phyloP scores from a whole-genome alignment of 176 grass and related monocot species.

The Echinochloa phyllopogon region DNA sequence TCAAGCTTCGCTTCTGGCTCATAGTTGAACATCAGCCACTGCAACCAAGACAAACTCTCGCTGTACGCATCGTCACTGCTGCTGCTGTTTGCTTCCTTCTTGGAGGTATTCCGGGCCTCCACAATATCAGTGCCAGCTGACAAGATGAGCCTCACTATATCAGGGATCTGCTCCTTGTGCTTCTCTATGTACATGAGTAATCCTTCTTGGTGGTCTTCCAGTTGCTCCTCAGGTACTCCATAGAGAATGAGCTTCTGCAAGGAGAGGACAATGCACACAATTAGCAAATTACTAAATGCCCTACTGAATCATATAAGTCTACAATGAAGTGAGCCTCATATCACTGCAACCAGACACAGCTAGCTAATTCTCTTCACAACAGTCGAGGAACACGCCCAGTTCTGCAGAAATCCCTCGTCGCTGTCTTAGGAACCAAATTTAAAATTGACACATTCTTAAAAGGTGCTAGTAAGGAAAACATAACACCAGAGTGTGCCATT shows the following conservation, averaged over 20 bases:
- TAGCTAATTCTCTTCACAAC: not conserved
- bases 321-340: not conserved
- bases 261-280: not conserved
- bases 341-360: not conserved
- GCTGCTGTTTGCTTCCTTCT: slow-evolving; percentile 32
- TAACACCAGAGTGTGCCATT: not conserved
- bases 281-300: slow-evolving; percentile 12
- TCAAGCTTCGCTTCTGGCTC: slow-evolving; percentile 60
- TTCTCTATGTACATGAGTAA: slow-evolving; percentile 52
- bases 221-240: slow-evolving; percentile 62
- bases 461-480: not conserved
- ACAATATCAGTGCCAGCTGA: slow-evolving; percentile 50
- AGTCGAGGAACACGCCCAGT: not conserved
- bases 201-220: slow-evolving; percentile 55
- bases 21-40: slow-evolving; percentile 83
- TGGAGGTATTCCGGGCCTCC: slow-evolving; percentile 23
- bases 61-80: slow-evolving; percentile 32
- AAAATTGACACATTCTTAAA: not conserved
- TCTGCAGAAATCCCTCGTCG: not conserved
- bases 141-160: slow-evolving; percentile 55
- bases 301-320: not conserved
- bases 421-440: not conserved
- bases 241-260: slow-evolving; percentile 78
- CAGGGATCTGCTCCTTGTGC: slow-evolving; percentile 37
- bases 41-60: slow-evolving; percentile 75